Evolutionary conservation across 768 basidiomycete genomes (phyloP), one percentile per base, ranked within the genome.

Genomic region (Psilocybe cyanescens): DNA sequence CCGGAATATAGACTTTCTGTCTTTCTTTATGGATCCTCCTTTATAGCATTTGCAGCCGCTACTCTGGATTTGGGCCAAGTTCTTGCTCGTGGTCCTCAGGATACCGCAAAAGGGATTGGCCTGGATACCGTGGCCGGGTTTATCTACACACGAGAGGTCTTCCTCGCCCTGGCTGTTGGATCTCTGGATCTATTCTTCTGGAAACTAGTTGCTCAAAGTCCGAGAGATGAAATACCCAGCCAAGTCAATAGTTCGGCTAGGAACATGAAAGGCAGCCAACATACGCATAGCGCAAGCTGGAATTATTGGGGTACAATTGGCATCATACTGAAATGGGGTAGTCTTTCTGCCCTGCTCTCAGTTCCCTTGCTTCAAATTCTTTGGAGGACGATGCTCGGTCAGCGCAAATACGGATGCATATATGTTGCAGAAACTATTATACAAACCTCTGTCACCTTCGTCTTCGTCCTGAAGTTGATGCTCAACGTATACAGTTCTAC

Each of bases 101-200:
- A 71, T 39, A 67, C 67, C 12, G 62, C 70, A 19, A 55, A 65
- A 49, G 71, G 69, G 41, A 57, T 63, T 4, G 67, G 64, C 14
- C 61, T 74, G 8, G 67, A 65, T 30, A 60, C 76, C 28, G 71
- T 79, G 44, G 62, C 69, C 7, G 79, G 74, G 12, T 76, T 86
- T 39, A 73, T 83, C 33, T 78, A 76, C 55, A 72, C 82, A 4
- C 85, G 90, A 39, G 91, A 92, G 70, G 74, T 87, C 30, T 75
- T 81, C 52, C 78, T 87, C 60, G 77, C 86, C 9, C 65, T 90
- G 19, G 83, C 89, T 8, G 70, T 82, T 46, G 86, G 86, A 4
- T 74, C 85, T 46, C 81, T 87, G 39, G 86, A 86, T 67, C 68
- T 92, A 14, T 91, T 86, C 68, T 86, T 86, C 63, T 93, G 91